Conservation (phyloP, 495 filamentous ascomycete species). For the Parathielavia appendiculata region DNA sequence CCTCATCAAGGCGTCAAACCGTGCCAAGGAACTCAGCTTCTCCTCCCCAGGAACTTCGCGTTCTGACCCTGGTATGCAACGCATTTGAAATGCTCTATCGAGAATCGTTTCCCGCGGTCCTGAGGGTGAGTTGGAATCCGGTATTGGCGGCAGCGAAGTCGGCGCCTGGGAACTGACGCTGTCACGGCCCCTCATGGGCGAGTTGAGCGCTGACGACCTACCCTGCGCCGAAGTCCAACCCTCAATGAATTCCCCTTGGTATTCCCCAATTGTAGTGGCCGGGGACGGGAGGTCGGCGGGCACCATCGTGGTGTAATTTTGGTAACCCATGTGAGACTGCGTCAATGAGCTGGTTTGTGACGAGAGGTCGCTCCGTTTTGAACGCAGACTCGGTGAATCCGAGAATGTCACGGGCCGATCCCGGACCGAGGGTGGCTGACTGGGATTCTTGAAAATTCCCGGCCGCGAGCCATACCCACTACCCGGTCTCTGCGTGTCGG, state of each 20-base stretch:
- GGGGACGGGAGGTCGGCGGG: conserved; percentile 51
- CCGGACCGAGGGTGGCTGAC: conserved; percentile 34
- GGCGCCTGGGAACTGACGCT: conserved; percentile 40
- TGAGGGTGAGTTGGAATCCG: conserved; percentile 39
- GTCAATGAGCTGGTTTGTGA: conserved; percentile 47
- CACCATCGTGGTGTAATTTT: conserved; percentile 39
- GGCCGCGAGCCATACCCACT: conserved; percentile 33
- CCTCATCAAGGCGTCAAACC: conserved; percentile 55
- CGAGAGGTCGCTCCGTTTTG: conserved; percentile 50
- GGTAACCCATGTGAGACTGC: conserved; percentile 35
- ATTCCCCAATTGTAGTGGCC: conserved; percentile 45
- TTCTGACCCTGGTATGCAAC: conserved; percentile 50
- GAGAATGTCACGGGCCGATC: conserved; percentile 40
- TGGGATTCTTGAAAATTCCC: conserved; percentile 34
- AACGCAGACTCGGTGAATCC: conserved; percentile 50
- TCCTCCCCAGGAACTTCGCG: conserved; percentile 45
- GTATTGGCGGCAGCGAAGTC: conserved; percentile 28
- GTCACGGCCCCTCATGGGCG: conserved; percentile 40
- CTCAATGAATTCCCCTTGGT: conserved; percentile 52
- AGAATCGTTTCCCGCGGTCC: conserved; percentile 53
- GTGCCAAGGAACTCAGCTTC: conserved; percentile 52
- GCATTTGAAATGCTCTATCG: conserved; percentile 54
- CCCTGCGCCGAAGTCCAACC: conserved; percentile 55
- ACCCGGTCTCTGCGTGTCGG: conserved; percentile 30
- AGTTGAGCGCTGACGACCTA: conserved; percentile 48